Evolutionary conservation across 306 rosid species (phyloP), one percentile per base, ranked within the genome.

Genomic region (Cicer judaicum): DNA sequence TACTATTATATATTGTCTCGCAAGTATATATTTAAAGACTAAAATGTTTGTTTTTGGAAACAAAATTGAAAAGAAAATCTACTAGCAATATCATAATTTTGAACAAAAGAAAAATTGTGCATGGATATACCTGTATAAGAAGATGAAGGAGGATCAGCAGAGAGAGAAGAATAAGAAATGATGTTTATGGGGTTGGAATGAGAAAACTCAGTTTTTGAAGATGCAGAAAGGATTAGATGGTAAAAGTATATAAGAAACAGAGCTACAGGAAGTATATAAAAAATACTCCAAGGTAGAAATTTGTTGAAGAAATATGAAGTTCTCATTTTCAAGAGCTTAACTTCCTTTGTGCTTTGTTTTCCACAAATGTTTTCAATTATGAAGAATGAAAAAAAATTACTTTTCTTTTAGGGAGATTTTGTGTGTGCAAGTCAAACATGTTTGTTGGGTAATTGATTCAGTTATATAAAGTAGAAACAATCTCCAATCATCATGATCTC

Each of bases 201-300:
- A 1, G 87, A 39, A 9, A 83, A 64, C 16, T 68, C 82, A 56
- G 80, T 68, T 21, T 80, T 15, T 49, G 87, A 62, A 15, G 80
- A 43, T 12, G 46, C 57, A 64, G 86, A 81, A 68, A 85, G 76
- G 18, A 70, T 56, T 7, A 84, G 68, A 48, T 87, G 85, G 80
- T 84, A 75, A 3, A 82, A 84, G 78, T 75, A 91, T 0, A 91
- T 69, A 48, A 84, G 79, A 63, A 90, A 10, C 19, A 92, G 62
- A 61, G 88, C 84, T 12, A 90, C 6, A 19, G 92, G 88, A 67
- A 89, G 75, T 43, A 90, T 19, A 48, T 82, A 54, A 54, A 24
- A 54, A 54, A 54, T 54, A 54, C 34, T 54, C 87, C 38, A 55
- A 87, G 38, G 91, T 81, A 47, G 24, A 5, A 56, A 53, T 84